These are phyloP conservation scores for Emericellopsis atlantica DNA, from an alignment of 2,329 filamentous ascomycete species.

Conservation along the genomic window DNA sequence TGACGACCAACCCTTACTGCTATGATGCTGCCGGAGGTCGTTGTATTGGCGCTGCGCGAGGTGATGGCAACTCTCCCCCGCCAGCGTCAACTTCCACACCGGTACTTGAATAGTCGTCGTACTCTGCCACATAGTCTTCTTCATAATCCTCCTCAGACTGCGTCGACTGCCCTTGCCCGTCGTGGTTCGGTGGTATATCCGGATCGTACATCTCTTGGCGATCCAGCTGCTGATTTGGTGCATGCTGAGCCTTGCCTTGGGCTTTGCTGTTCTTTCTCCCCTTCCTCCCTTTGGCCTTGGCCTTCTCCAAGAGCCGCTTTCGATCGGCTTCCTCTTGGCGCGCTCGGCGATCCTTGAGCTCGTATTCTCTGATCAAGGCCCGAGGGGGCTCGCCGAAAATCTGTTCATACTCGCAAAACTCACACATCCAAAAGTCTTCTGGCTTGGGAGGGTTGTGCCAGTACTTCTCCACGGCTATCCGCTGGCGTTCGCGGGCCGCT, in stretches of 20 bases:
- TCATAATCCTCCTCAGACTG: constrained; percentile 26
- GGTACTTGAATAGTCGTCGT: constrained; percentile 1
- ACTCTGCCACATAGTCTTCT: constrained; percentile 17
- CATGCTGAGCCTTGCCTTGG: constrained; percentile 12
- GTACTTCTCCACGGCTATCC: constrained; percentile 66
- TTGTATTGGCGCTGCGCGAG: neutral
- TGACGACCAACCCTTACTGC: neutral
- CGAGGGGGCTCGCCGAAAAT: constrained; percentile 84
- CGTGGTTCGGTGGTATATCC: constrained; percentile 9
- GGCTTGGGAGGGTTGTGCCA: constrained; percentile 55
- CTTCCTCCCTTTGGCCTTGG: constrained; percentile 86
- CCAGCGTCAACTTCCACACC: neutral
- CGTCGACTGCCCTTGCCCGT: constrained; percentile 18
- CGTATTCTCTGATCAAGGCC: constrained; percentile 80
- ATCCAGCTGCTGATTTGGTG: constrained; percentile 6
- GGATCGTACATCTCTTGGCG: constrained; percentile 12
- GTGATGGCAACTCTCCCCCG: neutral
- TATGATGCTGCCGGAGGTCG: neutral
- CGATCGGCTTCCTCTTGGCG: constrained; percentile 80
- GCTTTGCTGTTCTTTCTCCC: constrained; percentile 68
- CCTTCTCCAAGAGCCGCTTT: constrained; percentile 74
- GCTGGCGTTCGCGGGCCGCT: constrained; percentile 66
- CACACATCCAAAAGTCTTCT: constrained; percentile 86
- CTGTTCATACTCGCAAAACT: constrained; percentile 94
- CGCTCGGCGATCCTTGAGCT: constrained; percentile 82